Base-by-base conservation (phyloP, 768 basidiomycete genomes). In the Cantharellus cinnabarinus region DNA sequence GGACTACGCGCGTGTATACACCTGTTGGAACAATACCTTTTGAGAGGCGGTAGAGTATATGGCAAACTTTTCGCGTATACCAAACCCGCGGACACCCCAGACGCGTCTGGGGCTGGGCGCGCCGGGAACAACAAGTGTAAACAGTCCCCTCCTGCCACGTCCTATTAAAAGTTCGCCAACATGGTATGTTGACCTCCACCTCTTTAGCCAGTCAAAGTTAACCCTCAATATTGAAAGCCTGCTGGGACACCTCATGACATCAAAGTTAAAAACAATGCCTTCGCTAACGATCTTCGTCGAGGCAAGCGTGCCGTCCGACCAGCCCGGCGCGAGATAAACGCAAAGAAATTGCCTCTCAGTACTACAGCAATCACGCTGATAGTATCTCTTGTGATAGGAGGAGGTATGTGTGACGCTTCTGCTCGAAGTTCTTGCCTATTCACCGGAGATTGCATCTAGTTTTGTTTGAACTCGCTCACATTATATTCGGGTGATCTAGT, bases 191-290 rank as follows among this genome's bases (percentile, higher is more conserved):
- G 20, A 29, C 20, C 20, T 29, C 20, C 20, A 29, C 20, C 20
- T 29, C 20, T 29, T 29, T 29, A 29, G 20, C 20, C 20, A 29
- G 20, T 29, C 20, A 29, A 29, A 29, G 20, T 29, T 29, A 29
- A 29, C 20, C 20, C 20, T 29, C 20, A 29, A 29, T 29, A 29
- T 29, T 29, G 20, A 29, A 29, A 29, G 20, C 20, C 10, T 10
- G 10, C 44, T 48, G 44, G 44, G 44, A 48, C 44, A 48, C 44
- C 52, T 1, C 52, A 54, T 41, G 86, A 89, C 66, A 76, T 88
- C 71, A 81, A 84, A 64, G 79, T 80, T 66, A 79, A 79, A 69
- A 90, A 89, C 69, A 77, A 76, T 60, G 82, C 87, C 71, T 90
- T 90, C 70, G 83, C 82, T 44, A 79, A 75, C 61, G 79, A 81